phyloP scores from a whole-genome alignment of 2,329 filamentous ascomycete genomes.

The Ilyonectria destructans region DNA sequence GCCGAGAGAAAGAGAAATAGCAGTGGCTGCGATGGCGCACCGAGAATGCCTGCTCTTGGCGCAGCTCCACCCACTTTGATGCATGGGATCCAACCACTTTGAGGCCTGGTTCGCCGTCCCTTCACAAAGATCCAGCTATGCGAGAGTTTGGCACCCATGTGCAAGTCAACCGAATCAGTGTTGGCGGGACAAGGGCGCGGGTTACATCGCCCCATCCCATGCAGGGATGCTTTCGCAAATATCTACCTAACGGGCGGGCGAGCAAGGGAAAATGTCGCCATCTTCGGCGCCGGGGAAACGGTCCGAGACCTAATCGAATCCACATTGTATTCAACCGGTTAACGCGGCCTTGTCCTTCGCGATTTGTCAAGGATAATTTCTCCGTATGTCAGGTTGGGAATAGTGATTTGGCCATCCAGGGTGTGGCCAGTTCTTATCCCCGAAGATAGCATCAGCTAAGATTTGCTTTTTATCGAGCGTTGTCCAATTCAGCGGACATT shows the following conservation, averaged over 20 bases:
- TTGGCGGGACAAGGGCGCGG: not conserved
- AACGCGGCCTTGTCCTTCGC: not conserved
- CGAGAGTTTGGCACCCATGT: not conserved
- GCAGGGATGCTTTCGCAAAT: slow-evolving; percentile 8
- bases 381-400: too few relatives aligned
- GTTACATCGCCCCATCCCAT: not conserved
- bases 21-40: not conserved
- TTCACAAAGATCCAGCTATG: too few relatives aligned
- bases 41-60: not conserved
- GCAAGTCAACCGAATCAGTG: not conserved
- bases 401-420: too few relatives aligned
- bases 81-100: not conserved
- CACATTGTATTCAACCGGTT: not conserved
- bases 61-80: not conserved
- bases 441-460: too few relatives aligned
- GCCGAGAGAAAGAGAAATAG: not conserved
- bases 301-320: not conserved
- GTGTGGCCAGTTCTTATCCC: too few relatives aligned
- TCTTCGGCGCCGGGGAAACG: not conserved
- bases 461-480: too few relatives aligned
- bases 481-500: not conserved
- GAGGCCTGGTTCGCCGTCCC: not conserved
- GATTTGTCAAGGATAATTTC: not conserved
- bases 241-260: not conserved
- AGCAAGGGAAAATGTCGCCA: not conserved